Conservation (phyloP, 495 filamentous ascomycete species). For the Cetradonia linearis region DNA sequence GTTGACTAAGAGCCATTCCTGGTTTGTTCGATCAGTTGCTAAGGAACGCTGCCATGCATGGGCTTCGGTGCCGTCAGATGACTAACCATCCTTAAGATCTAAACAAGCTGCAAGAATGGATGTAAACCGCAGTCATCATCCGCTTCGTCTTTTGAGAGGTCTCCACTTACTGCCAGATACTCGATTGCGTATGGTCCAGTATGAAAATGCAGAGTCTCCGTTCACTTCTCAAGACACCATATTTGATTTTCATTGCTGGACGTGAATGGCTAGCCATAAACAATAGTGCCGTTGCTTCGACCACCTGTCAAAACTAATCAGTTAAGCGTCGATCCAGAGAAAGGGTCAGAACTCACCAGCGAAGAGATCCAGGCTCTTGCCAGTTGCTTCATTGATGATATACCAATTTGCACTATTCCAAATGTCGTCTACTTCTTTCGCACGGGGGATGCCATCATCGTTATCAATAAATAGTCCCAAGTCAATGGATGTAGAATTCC, state of each 20-base stretch:
- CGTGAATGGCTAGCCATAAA: background rate
- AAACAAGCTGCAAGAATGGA: background rate
- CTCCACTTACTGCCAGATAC: background rate
- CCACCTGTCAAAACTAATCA: background rate
- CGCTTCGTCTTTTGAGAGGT: background rate
- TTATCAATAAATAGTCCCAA: background rate
- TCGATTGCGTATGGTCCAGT: background rate
- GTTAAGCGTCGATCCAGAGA: background rate
- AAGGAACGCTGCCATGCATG: background rate
- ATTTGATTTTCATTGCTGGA: background rate
- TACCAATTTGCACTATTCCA: background rate
- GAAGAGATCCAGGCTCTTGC: background rate
- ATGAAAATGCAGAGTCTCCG: background rate
- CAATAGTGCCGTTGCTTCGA: background rate
- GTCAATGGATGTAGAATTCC: background rate
- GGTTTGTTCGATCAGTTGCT: background rate
- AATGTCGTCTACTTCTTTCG: background rate
- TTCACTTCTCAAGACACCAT: background rate
- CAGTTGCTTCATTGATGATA: background rate
- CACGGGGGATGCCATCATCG: background rate
- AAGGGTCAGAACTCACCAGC: background rate
- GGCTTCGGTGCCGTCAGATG: background rate
- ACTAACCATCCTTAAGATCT: background rate
- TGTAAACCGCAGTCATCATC: background rate
- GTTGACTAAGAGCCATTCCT: background rate